Evolutionary conservation across 257 asterid genomes (phyloP).

Genomic region (Fraxinus quadrangulata): DNA sequence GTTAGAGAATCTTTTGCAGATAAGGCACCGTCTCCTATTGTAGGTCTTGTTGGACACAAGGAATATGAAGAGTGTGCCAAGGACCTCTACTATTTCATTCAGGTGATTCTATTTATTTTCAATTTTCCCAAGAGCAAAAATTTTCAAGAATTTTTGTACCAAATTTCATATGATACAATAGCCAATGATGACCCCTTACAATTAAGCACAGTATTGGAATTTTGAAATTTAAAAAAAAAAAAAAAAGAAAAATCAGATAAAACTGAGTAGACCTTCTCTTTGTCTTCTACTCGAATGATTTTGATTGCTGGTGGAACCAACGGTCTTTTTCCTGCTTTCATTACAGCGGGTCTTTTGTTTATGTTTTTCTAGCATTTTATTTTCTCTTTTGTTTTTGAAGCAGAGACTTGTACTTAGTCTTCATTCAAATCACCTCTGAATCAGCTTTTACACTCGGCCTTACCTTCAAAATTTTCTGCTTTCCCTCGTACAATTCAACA

Average conservation of each 20-base stretch:
- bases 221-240: no score
- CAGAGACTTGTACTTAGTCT: background rate
- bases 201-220: background rate
- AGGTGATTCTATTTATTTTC: conserved; percentile 52
- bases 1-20: conserved; percentile 48
- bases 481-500: background rate
- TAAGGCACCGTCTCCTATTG: conserved; percentile 89
- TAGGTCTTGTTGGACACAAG: conserved; percentile 85
- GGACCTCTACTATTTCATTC: conserved; percentile 92
- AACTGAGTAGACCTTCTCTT: background rate
- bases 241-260: background rate
- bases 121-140: background rate
- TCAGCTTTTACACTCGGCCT: background rate
- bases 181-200: background rate
- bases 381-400: background rate
- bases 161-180: background rate
- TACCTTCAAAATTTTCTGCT: background rate
- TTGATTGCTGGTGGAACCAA: background rate
- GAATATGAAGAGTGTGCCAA: conserved; percentile 87
- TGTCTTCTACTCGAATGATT: background rate
- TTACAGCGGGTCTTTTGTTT: background rate
- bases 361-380: background rate
- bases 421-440: background rate
- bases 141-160: background rate
- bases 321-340: background rate